Conservation (phyloP, 371 early-diverging fungal species). For the Lichtheimia corymbifera region DNA sequence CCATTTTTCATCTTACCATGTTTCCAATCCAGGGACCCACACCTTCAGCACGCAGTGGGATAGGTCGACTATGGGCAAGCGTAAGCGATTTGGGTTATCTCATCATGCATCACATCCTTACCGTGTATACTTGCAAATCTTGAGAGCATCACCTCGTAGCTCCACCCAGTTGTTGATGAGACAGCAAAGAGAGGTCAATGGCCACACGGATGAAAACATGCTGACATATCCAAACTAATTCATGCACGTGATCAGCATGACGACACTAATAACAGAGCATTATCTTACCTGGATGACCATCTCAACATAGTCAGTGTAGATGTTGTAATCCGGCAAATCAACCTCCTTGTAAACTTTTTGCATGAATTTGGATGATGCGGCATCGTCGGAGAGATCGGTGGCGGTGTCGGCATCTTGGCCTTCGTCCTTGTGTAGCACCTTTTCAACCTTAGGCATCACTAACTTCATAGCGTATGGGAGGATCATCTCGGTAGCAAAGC, state of each 20-base stretch:
- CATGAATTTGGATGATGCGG: constrained; percentile 44
- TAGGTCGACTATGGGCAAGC: constrained; percentile 61
- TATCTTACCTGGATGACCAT: constrained; percentile 79
- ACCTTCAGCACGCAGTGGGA: constrained; percentile 76
- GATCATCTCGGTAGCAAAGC: constrained; percentile 71
- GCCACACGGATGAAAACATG: constrained; percentile 86
- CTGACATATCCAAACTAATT: constrained; percentile 81
- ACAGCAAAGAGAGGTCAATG: constrained; percentile 77
- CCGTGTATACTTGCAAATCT: constrained; percentile 78
- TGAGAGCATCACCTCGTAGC: constrained; percentile 85
- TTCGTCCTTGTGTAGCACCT: constrained; percentile 18
- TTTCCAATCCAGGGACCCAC: constrained; percentile 87
- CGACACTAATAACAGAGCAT: neutral
- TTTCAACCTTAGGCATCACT: constrained; percentile 42
- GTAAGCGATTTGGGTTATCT: neutral
- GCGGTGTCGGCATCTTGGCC: constrained; percentile 12
- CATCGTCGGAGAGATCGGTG: constrained; percentile 18
- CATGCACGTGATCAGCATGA: neutral
- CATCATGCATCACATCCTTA: constrained; percentile 11
- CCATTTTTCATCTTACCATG: constrained; percentile 39
- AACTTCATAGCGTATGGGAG: constrained; percentile 66
- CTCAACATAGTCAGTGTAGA: constrained; percentile 89
- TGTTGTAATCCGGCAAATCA: constrained; percentile 74
- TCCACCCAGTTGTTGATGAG: constrained; percentile 89
- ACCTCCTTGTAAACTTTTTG: constrained; percentile 51